Percentiles rank a stretch among this genome's conserved stretches.
phyloP scores from a whole-genome alignment of 2,329 filamentous ascomycete species.

The Ophiostoma piceae region DNA sequence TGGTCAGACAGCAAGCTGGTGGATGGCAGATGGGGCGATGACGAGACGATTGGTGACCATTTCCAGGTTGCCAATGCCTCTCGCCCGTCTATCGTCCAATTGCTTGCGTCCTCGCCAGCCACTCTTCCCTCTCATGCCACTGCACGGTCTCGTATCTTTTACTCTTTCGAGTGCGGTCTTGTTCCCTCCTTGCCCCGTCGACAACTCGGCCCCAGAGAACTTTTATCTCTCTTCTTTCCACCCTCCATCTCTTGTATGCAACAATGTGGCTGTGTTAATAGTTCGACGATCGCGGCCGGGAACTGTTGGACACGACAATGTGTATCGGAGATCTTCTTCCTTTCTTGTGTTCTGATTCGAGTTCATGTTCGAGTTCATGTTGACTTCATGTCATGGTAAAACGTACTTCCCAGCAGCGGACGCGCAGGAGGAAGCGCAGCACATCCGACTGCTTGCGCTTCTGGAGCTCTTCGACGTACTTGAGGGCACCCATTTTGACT shows the following conservation, averaged over 20 bases:
- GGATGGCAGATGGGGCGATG: neutral
- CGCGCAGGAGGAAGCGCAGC: slow-evolving; percentile 98
- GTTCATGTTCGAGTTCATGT: neutral
- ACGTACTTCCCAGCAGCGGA: slow-evolving; percentile 99
- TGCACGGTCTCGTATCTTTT: slow-evolving; percentile 2
- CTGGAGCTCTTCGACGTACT: slow-evolving; percentile 99
- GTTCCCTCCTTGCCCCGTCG: slow-evolving; percentile 6
- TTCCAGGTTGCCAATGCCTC: neutral
- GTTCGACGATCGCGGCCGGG: slow-evolving; percentile 16
- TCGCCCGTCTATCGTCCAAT: neutral
- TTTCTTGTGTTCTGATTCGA: neutral
- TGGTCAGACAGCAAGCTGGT: neutral
- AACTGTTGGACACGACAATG: slow-evolving; percentile 12
- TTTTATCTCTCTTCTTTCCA: neutral
- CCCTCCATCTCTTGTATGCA: neutral
- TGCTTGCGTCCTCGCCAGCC: neutral
- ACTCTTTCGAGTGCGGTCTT: neutral
- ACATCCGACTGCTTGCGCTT: slow-evolving; percentile 99
- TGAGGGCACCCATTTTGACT: slow-evolving; percentile 97
- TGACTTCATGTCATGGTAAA: slow-evolving; percentile 34
- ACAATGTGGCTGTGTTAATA: slow-evolving; percentile 6
- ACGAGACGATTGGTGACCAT: neutral
- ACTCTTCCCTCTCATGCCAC: slow-evolving; percentile 1
- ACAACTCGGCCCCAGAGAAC: slow-evolving; percentile 21
- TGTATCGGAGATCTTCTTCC: slow-evolving; percentile 10